A percentile compares a stretch with the other conserved stretches of the same genome.
These are phyloP conservation scores for Penicillium mononematosum DNA, from an alignment of 495 filamentous ascomycete genomes.

Conservation along the genomic window DNA sequence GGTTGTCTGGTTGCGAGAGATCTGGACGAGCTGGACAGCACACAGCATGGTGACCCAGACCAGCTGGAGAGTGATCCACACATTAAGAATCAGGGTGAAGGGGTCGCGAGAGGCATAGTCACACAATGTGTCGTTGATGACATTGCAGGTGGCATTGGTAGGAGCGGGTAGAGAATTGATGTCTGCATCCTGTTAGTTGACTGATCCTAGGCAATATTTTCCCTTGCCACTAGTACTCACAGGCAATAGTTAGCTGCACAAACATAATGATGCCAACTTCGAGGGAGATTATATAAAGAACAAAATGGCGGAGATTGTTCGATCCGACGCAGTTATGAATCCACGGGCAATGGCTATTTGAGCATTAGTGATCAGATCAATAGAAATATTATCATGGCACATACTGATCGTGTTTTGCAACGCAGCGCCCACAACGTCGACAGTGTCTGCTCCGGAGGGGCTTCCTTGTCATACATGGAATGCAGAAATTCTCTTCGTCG, in stretches of 20 bases:
- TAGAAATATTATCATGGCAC: constrained; percentile 26
- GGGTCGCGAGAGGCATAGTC: constrained; percentile 71
- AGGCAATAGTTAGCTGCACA: constrained; percentile 48
- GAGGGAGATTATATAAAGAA: constrained; percentile 77
- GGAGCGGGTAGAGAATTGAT: constrained; percentile 54
- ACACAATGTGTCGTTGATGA: constrained; percentile 75
- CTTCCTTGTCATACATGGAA: constrained; percentile 87
- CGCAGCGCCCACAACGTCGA: constrained; percentile 81
- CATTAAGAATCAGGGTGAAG: constrained; percentile 72
- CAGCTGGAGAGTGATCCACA: constrained; percentile 80
- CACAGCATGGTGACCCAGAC: constrained; percentile 96
- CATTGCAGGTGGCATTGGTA: constrained; percentile 59
- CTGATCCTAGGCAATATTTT: neutral
- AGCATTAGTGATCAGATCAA: constrained; percentile 39
- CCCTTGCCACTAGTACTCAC: constrained; percentile 41
- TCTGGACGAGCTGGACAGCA: constrained; percentile 85
- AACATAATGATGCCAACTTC: constrained; percentile 71
- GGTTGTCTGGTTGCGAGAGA: constrained; percentile 88
- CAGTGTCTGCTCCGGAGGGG: constrained; percentile 96
- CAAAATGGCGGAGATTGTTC: constrained; percentile 94
- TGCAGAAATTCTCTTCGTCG: constrained; percentile 91
- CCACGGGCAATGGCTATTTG: constrained; percentile 91
- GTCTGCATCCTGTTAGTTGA: constrained; percentile 41
- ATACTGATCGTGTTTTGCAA: constrained; percentile 97
- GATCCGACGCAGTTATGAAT: constrained; percentile 93